Conservation (phyloP, 2,329 filamentous ascomycete genomes). For the Ustulina deusta region DNA sequence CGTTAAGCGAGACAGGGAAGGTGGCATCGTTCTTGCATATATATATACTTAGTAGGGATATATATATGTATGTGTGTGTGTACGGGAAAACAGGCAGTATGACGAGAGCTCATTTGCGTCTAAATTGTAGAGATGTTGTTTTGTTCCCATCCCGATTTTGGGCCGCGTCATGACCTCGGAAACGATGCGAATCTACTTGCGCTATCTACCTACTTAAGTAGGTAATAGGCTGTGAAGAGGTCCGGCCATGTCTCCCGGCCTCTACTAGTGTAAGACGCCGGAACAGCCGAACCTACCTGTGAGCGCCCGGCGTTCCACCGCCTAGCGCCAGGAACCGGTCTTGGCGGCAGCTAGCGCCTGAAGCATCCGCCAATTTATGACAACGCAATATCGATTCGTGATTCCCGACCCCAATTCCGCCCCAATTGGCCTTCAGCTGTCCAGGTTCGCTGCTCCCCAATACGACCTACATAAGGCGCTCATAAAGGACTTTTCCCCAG, state of each 20-base stretch:
- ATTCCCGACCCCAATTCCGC: slow-evolving; percentile 19
- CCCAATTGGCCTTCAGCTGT: slow-evolving; percentile 14
- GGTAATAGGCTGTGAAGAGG: slow-evolving; percentile 9
- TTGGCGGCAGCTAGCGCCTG: slow-evolving; percentile 32
- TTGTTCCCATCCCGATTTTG: background rate
- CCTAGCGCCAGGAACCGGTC: slow-evolving; percentile 33
- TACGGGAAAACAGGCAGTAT: background rate
- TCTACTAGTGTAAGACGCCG: slow-evolving; percentile 11
- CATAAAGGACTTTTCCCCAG: background rate
- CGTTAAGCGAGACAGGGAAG: slow-evolving; percentile 6
- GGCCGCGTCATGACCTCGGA: slow-evolving; percentile 9
- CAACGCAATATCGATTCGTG: slow-evolving; percentile 37
- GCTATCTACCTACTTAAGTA: background rate
- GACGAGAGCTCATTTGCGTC: slow-evolving; percentile 9
- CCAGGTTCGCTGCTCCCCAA: background rate
- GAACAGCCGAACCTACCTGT: slow-evolving; percentile 4
- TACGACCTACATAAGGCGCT: background rate
- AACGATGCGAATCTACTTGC: slow-evolving; percentile 1
- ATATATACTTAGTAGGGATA: too few relatives aligned
- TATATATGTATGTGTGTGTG: too few relatives aligned
- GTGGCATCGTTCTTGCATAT: slow-evolving; percentile 25
- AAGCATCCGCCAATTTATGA: slow-evolving; percentile 33
- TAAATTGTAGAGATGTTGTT: background rate
- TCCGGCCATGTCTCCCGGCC: slow-evolving; percentile 23
- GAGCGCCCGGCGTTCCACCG: slow-evolving; percentile 29